Base-by-base conservation (phyloP, 176 grass and related monocot genomes). In the Ananas comosus region DNA sequence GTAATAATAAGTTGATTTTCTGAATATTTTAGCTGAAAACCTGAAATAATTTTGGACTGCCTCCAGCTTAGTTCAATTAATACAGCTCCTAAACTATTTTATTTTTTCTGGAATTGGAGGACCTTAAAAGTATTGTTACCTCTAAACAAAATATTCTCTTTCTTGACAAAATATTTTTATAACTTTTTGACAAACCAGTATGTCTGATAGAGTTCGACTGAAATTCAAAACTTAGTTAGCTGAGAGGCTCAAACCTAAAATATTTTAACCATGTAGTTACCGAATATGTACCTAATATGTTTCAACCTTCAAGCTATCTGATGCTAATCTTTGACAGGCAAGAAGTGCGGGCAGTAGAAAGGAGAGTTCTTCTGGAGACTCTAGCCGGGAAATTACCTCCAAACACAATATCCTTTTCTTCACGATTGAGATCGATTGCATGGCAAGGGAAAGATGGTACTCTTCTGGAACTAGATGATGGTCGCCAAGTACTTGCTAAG, bases 321-420 rank as follows among this genome's bases (percentile, higher is more conserved):
- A 18, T 54, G 68, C 12, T 9, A 58, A 51, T 48, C 25, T 23
- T 51, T 23, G 2, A 0, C 78, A 96, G 91, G 51, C 92, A 96
- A 85, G 92, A 96, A 64, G 83, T 89, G 48, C 76, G 88, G 11
- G 92, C 88, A 56, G 83, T 96, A 11, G 92, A 96, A 64, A 83
- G 88, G 66, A 73, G 83, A 49, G 81, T 64, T 50, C 88, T 96
- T 61, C 86, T 96, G 9, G 88, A 92, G 81, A 79, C 86, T 23
- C 79, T 96, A 50, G 83, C 93, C 63, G 81, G 75, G 2, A 82
- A 67, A 81, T 81, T 96, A 47, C 89, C 86, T 51, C 76, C 70
- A 3, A 65, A 65, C 52, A 71, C 89, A 10, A 85, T 96, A 68
- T 81, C 83, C 9, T 96, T 87, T 79, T 96, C 88, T 11, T 96